Evolutionary conservation across 2,329 filamentous ascomycete genomes (phyloP), one percentile per base, ranked within the genome.

Genomic region (Drechslera avenae): DNA sequence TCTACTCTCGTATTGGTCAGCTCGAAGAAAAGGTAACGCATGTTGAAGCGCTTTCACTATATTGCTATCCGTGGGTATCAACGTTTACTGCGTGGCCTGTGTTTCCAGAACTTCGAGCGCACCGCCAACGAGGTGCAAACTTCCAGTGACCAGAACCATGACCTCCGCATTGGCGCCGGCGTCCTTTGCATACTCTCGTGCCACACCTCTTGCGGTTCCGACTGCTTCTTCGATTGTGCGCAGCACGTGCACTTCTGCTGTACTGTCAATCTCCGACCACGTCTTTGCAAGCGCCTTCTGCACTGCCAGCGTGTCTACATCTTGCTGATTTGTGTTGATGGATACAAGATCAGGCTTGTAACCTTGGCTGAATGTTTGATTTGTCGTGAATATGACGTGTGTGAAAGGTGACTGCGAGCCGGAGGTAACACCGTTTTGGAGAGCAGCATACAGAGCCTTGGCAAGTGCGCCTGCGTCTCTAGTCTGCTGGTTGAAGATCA

Each of bases 401-500:
- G 83, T 82, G 69, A 97, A 96, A 0, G 80, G 73, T 33, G 74
- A 63, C 1, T 50, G 56, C 4, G 57, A 52, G 6, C 61, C 66
- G 8, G 64, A 59, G 4, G 59, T 62, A 5, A 71, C 54, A 28
- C 65, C 63, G 10, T 37, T 57, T 46, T 72, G 68, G 44, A 89
- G 76, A 2, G 83, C 84, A 8, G 77, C 69, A 48, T 91, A 79
- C 1, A 96, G 77, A 0, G 80, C 81, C 26, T 75, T 75, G 2
- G 93, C 82, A 1, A 95, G 80, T 13, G 82, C 78, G 3, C 78
- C 75, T 4, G 89, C 89, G 66, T 96, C 86, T 26, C 91, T 84
- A 8, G 90, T 91, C 68, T 96, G 91, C 73, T 97, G 93, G 73
- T 97, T 97, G 79, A 97, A 97, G 39, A 97, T 81, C 37, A 97